These are phyloP conservation scores for Boletus reticuloceps DNA, from an alignment of 768 basidiomycete genomes.

Conservation along the genomic window DNA sequence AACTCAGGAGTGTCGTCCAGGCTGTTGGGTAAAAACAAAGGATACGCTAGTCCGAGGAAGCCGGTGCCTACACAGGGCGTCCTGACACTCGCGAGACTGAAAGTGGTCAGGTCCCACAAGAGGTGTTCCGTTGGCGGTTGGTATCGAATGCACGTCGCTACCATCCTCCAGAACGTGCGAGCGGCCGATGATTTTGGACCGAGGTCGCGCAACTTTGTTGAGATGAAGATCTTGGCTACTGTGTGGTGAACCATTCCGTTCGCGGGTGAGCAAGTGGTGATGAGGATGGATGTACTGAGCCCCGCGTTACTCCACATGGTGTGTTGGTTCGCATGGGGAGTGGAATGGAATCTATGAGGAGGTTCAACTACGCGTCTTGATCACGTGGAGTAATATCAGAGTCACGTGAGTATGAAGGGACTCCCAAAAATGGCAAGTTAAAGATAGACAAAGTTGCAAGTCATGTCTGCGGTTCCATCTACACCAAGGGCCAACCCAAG, in stretches of 20 bases:
- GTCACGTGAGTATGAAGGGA: constrained; percentile 2
- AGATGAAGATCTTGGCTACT: constrained; percentile 25
- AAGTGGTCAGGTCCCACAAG: constrained; percentile 17
- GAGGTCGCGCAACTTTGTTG: constrained; percentile 25
- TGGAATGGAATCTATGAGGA: background rate
- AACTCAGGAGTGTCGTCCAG: constrained; percentile 22
- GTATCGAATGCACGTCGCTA: constrained; percentile 24
- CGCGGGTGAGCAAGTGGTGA: constrained; percentile 20
- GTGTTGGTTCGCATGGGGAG: background rate
- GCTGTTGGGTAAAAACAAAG: background rate
- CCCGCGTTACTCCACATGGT: constrained; percentile 28
- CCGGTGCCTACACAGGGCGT: constrained; percentile 17
- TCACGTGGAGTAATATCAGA: constrained; percentile 20
- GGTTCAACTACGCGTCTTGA: constrained; percentile 13
- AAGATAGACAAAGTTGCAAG: background rate
- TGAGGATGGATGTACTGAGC: constrained; percentile 26
- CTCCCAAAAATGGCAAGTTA: background rate
- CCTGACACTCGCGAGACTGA: constrained; percentile 26
- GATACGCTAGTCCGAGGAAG: constrained; percentile 21
- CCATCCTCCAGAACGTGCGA: constrained; percentile 26
- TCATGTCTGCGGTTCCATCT: constrained; percentile 34
- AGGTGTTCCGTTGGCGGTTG: constrained; percentile 20
- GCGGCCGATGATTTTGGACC: constrained; percentile 21
- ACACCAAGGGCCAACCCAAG: constrained; percentile 31
- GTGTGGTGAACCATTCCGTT: constrained; percentile 29